phyloP scores from a whole-genome alignment of 73 alveolate genomes.

The Effrenium voratum region DNA sequence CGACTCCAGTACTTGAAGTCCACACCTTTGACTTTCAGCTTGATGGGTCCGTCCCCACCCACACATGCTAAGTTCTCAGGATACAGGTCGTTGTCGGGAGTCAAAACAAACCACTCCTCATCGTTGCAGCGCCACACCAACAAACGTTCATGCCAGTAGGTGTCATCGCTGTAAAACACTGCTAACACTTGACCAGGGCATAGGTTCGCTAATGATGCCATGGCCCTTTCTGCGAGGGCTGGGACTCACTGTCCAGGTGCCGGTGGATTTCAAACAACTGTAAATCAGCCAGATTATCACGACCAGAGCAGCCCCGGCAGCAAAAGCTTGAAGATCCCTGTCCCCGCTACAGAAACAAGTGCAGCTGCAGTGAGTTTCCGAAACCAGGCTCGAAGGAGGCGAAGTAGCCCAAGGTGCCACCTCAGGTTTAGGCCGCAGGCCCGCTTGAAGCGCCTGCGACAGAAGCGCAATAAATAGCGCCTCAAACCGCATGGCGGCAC shows the following conservation, averaged over 20 bases:
- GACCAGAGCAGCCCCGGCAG: background rate
- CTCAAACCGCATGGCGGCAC: background rate
- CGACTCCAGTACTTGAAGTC: background rate
- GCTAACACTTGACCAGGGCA: conserved; percentile 3
- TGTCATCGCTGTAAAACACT: background rate
- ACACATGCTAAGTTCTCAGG: background rate
- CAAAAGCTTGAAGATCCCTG: background rate
- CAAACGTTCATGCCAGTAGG: background rate
- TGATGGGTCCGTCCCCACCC: background rate
- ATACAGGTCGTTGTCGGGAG: background rate
- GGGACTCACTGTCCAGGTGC: background rate
- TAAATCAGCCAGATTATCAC: background rate
- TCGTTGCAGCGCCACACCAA: background rate
- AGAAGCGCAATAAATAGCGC: background rate
- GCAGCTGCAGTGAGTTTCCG: background rate
- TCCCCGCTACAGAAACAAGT: background rate
- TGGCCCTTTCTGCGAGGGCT: background rate
- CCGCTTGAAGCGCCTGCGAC: background rate
- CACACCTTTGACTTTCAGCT: background rate
- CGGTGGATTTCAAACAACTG: background rate
- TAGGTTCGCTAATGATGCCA: background rate
- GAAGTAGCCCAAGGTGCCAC: background rate
- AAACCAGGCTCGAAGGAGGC: background rate
- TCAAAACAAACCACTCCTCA: background rate
- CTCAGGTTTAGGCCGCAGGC: background rate